Evolutionary conservation across 345 rosid species (phyloP).

Genomic region (Cardiospermum halicacabum): DNA sequence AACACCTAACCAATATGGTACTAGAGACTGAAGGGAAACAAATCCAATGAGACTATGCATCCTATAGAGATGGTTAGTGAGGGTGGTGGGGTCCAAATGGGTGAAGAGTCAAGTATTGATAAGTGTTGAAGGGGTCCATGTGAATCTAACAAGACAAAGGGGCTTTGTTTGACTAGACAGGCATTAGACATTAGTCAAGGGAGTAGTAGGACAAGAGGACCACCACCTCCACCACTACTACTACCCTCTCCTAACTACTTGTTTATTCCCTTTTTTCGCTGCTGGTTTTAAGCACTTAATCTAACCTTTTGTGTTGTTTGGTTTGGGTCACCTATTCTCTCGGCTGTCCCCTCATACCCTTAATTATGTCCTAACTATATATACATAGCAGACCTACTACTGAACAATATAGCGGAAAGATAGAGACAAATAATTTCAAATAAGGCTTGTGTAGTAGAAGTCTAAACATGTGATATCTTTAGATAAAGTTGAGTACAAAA

Average conservation of each 20-base stretch:
- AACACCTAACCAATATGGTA: too few relatives aligned
- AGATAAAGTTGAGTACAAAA: too few relatives aligned
- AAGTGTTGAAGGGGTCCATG: conserved; percentile 26
- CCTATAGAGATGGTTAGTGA: too few relatives aligned
- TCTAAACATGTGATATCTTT: background rate
- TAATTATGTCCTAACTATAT: background rate
- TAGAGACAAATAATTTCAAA: background rate
- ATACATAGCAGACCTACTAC: background rate
- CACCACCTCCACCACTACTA: background rate
- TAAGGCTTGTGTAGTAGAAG: too few relatives aligned
- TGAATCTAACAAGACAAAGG: conserved; percentile 22
- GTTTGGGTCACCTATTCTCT: background rate
- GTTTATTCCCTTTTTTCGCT: conserved; percentile 7
- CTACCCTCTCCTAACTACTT: background rate
- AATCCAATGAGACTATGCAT: too few relatives aligned
- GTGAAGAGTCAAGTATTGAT: conserved; percentile 3
- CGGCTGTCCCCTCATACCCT: background rate
- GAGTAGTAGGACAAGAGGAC: conserved; percentile 9
- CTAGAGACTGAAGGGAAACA: too few relatives aligned
- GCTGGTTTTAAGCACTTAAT: conserved; percentile 21
- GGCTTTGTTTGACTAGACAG: conserved; percentile 18
- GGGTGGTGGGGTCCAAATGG: background rate
- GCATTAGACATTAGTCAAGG: background rate
- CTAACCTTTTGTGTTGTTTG: background rate
- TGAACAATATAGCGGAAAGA: background rate